These are phyloP conservation scores for Lentinula edodes DNA, from an alignment of 768 basidiomycete species.

Conservation along the genomic window DNA sequence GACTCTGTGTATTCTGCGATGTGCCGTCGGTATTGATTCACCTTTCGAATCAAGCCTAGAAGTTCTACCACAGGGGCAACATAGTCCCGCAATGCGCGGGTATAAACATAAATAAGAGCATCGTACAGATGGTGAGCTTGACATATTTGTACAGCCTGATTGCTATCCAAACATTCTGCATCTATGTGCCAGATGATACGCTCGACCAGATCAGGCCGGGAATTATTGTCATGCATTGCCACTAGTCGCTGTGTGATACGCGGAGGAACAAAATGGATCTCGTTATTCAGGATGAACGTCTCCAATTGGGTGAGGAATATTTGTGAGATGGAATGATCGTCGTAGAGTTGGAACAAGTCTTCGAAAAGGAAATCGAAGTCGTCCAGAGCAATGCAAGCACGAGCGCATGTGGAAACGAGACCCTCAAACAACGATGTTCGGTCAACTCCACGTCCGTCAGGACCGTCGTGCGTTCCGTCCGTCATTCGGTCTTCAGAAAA, in stretches of 20 bases:
- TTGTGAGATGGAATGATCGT: conserved; percentile 71
- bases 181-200: conserved; percentile 95
- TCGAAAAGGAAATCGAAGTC: conserved; percentile 89
- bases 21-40: conserved; percentile 49
- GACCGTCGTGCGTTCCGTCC: conserved; percentile 77
- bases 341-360: conserved; percentile 88
- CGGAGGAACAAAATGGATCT: conserved; percentile 76
- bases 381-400: conserved; percentile 73
- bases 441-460: conserved; percentile 88
- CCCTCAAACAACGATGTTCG: conserved; percentile 86
- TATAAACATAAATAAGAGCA: conserved; percentile 92
- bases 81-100: conserved; percentile 80
- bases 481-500: conserved; percentile 95
- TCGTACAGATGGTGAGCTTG: conserved; percentile 83
- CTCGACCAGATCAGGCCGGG: conserved; percentile 73
- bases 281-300: conserved; percentile 69
- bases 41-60: conserved; percentile 66
- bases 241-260: conserved; percentile 84
- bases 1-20: conserved; percentile 25
- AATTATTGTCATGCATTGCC: conserved; percentile 65
- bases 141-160: conserved; percentile 86
- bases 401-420: conserved; percentile 71
- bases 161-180: conserved; percentile 84
- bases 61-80: conserved; percentile 86
- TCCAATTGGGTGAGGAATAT: conserved; percentile 85